phyloP scores from a whole-genome alignment of 2,329 filamentous ascomycete genomes.

The Ophiostoma tasmaniense region DNA sequence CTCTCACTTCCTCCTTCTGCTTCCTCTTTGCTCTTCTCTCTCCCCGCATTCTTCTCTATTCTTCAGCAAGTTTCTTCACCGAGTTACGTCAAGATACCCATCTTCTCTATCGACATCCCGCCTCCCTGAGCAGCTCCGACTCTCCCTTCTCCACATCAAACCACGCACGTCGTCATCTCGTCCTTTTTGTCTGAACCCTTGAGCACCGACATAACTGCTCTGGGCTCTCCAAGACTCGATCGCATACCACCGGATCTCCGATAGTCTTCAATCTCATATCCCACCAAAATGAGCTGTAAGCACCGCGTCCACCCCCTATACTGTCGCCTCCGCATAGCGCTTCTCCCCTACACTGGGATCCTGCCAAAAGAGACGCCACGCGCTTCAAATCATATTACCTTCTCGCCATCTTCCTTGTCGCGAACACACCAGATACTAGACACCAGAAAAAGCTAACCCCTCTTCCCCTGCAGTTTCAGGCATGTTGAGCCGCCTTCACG shows the following conservation, averaged over 20 bases:
- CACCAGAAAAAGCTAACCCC: neutral
- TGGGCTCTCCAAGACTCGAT: neutral
- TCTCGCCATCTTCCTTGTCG: neutral
- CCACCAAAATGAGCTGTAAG: slow-evolving; percentile 20
- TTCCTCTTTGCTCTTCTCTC: neutral
- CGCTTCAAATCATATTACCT: neutral
- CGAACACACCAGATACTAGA: neutral
- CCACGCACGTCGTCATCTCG: neutral
- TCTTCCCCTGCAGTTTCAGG: slow-evolving; percentile 53
- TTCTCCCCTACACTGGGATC: neutral
- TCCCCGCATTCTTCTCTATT: neutral
- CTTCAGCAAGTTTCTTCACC: neutral
- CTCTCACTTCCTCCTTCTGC: neutral
- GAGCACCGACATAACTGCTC: neutral
- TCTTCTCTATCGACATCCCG: neutral
- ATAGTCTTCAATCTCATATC: neutral
- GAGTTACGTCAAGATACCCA: neutral
- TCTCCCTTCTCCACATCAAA: neutral
- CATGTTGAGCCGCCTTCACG: slow-evolving; percentile 93
- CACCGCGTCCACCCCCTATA: neutral
- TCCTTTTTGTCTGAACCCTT: neutral
- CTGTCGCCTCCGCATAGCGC: neutral
- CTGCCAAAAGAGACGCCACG: neutral
- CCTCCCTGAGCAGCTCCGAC: neutral
- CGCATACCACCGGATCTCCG: neutral